Evolutionary conservation across 495 filamentous ascomycete species (phyloP), one percentile per base, ranked within the genome.

Genomic region (Tetracladium setigerum): DNA sequence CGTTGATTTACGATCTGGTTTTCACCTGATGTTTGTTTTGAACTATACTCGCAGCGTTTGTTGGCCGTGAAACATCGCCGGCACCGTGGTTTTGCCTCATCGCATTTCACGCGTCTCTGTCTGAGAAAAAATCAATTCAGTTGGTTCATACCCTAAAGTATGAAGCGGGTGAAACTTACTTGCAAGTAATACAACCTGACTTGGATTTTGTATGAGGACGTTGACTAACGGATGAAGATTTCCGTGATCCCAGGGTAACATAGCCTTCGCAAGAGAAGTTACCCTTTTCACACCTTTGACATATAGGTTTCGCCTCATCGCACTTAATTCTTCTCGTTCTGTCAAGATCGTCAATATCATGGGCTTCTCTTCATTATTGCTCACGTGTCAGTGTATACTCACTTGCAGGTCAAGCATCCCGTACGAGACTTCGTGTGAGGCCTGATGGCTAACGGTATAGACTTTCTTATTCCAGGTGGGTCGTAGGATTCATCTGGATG

Each of bases 251-350:
- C 3, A 7, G 22, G 7, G 7, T 7, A 27, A 62, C 68, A 43
- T 76, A 77, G 19, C 74, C 75, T 47, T 70, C 73, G 56, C 76
- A 80, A 15, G 55, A 47, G 14, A 71, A 64, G 14, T 73, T 66
- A 9, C 69, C 66, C 32, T 61, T 71, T 19, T 67, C 49, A 47
- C 76, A 80, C 33, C 66, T 64, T n/a, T 54, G 62, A 51, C 76
- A 80, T 14, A 51, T 63, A 22, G 75, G 76, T 39, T 68, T 68
- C 7, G 51, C 57, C 55, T 80, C 76, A 42, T 76, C 75, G 39
- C 76, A 80, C 57, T 79, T 78, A 47, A 80, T 66, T 42, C 63
- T 61, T 11, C 72, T 44, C 32, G 31, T 31, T 17, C 51, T 54
- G 34, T 37, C n/a, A 14, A 27, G 22, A 27, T 27, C 22, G 22